phyloP scores from a whole-genome alignment of 139 green algal species.

The Desmodesmus armatus region DNA sequence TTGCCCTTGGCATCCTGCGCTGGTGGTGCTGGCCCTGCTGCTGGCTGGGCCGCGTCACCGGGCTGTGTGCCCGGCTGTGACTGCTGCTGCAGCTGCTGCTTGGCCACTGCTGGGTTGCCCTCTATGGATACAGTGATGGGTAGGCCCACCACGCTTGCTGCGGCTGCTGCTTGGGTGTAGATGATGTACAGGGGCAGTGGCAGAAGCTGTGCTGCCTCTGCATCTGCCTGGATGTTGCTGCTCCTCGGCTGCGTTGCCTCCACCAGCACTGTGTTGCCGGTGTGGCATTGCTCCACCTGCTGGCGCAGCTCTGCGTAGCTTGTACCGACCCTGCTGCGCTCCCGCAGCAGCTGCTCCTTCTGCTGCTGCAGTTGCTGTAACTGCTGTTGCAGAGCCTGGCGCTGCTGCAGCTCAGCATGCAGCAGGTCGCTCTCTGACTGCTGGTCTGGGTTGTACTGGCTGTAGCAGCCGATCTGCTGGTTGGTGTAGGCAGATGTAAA shows the following conservation, averaged over 20 bases:
- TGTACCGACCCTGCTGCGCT: background rate
- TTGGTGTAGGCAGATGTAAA: slow-evolving; percentile 11
- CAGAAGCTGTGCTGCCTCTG: slow-evolving; percentile 32
- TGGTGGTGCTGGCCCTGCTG: background rate
- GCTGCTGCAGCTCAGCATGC: slow-evolving; percentile 8
- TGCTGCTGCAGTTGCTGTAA: background rate
- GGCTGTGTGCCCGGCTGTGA: background rate
- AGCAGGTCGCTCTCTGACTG: slow-evolving; percentile 14
- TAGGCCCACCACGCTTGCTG: slow-evolving; percentile 11
- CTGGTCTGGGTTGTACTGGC: background rate
- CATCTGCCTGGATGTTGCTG: background rate
- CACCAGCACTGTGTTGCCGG: slow-evolving; percentile 44
- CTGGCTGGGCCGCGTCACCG: background rate
- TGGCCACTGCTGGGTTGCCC: slow-evolving; percentile 6
- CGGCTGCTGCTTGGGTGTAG: slow-evolving; percentile 27
- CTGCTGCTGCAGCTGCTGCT: background rate
- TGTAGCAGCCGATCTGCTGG: slow-evolving; percentile 1
- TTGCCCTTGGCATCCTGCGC: background rate
- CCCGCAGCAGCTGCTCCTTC: background rate
- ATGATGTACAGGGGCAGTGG: slow-evolving; percentile 44
- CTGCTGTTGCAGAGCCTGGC: slow-evolving; percentile 17
- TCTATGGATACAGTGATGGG: background rate
- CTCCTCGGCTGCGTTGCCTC: slow-evolving; percentile 39
- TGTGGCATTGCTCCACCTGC: background rate
- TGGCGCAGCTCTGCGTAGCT: slow-evolving; percentile 23